Evolutionary conservation across 1,139 yeast genomes (phyloP), one percentile per base, ranked within the genome.

Genomic region (Saccharomycopsis hybrid): DNA sequence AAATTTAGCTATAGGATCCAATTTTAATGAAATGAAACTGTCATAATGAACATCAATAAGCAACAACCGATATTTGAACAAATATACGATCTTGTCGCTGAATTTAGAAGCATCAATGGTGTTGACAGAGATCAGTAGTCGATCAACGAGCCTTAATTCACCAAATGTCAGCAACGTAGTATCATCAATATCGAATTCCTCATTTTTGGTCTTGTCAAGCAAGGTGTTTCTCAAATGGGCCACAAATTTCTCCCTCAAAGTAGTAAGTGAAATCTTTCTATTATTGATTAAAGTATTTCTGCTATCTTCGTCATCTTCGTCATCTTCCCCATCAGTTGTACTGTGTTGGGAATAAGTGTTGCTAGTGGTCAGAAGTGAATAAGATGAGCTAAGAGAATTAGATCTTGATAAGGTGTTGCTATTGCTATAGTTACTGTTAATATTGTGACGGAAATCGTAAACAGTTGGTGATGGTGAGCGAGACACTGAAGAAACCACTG

Each of bases 141-240:
- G 32, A 28, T 52, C 55, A 5, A 50, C 55, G 30, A 52, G 40
- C n/a, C 55, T 24, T 11, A 52, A 38, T 5, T 50, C 50, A 5
- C 55, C 54, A 37, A 51, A 48, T 9, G 44, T 43, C 3, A 18
- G n/a, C 11, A 50, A 43, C 18, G 44, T 36, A 3, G 8, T 25
- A 9, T 44, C 48, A 27, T 41, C 31, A 9, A 52, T 46, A 8
- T 43, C 36, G 30, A 8, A 13, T 28, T 46, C 33, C 25, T 42
- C 41, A 25, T 40, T 44, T n/a, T 36, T 47, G 29, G 31, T 29
- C n/a, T 29, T 33, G 29, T 42, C 29, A 18, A 18, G 31, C 9
- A 51, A 27, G 13, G 38, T 48, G 5, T 30, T 29, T n/a, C n/a
- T 32, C 31, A 52, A 44, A 39, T 47, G 46, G 13, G 18, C 31